Evolutionary conservation across 2,329 filamentous ascomycete genomes (phyloP), one percentile per base, ranked within the genome.

Genomic region (Eurotiales sp.): DNA sequence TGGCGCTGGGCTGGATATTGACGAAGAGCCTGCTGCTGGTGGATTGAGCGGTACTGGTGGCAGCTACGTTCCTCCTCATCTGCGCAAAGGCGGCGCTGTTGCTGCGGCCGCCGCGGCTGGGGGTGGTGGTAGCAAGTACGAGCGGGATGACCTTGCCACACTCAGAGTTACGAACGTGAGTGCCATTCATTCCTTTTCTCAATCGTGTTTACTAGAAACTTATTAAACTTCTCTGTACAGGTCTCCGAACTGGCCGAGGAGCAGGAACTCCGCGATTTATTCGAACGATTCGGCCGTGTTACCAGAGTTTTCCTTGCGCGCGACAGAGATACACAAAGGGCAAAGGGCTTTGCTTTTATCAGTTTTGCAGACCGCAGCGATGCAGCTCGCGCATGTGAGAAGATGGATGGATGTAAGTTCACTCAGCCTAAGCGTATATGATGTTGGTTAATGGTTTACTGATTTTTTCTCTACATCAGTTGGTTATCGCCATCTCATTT

Each of bases 261-360:
- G 74, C 78, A 83, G 70, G 93, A 99, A 73, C 81, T 99, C 60
- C 88, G 93, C 69, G 90, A 96, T 71, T 91, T 99, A 84, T 99
- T 99, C 79, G 91, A 95, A 78, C 85, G 93, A 61, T 96, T 93
- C 71, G 93, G 93, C 67, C 88, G 91, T 61, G 93, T 99, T 68
- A 97, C 92, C 52, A 85, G 93, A 72, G 93, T 99, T 46, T 99
- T 99, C 81, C 75, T 99, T 65, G 93, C 93, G 64, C 97, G 96
- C 81, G 93, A 99, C 77, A 81, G 93, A 69, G 93, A 99, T 65
- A 99, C 93, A 36, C 89, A 90, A 55, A 78, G 92, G 70, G 93
- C 93, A 63, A 99, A 99, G 84, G 93, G 93, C 57, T 99, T 99
- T 71, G 95, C 95, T 22, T 99, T 99, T 72, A 95, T 99, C 79